phyloP scores from a whole-genome alignment of 164 flowering plant species.

The Santalum album region DNA sequence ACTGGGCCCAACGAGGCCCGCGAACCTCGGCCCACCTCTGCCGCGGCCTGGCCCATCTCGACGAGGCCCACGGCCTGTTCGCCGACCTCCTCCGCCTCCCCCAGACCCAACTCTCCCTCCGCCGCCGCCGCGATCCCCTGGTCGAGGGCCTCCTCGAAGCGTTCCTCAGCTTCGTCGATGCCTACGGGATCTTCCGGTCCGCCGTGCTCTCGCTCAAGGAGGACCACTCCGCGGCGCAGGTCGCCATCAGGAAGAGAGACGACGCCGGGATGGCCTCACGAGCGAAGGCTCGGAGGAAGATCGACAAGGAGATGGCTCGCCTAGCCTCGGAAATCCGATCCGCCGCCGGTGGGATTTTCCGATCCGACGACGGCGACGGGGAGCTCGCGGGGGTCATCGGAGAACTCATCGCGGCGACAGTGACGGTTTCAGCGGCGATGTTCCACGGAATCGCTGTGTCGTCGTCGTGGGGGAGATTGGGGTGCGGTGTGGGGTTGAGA shows the following conservation, averaged over 20 bases:
- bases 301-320: constrained; percentile 34
- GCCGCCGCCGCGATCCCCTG: constrained; percentile 20
- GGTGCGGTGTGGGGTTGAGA: constrained; percentile 26
- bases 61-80: constrained; percentile 30
- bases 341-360: not conserved
- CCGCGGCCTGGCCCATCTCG: constrained; percentile 37
- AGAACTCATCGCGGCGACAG: constrained; percentile 33
- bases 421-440: constrained; percentile 29
- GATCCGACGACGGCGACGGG: constrained; percentile 15
- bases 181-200: constrained; percentile 51
- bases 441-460: constrained; percentile 27
- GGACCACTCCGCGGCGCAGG: constrained; percentile 38
- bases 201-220: constrained; percentile 35
- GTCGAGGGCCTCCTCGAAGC: constrained; percentile 62
- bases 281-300: constrained; percentile 26
- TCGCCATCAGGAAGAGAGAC: constrained; percentile 46
- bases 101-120: constrained; percentile 47
- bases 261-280: constrained; percentile 19
- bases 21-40: constrained; percentile 35
- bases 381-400: constrained; percentile 27
- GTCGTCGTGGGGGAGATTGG: constrained; percentile 6
- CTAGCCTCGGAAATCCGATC: constrained; percentile 25
- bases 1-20: constrained; percentile 2
- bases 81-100: constrained; percentile 51
- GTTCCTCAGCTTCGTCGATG: constrained; percentile 55